Conservation (phyloP, 2,329 filamentous ascomycete species). For the Simplicillium aogashimaense region DNA sequence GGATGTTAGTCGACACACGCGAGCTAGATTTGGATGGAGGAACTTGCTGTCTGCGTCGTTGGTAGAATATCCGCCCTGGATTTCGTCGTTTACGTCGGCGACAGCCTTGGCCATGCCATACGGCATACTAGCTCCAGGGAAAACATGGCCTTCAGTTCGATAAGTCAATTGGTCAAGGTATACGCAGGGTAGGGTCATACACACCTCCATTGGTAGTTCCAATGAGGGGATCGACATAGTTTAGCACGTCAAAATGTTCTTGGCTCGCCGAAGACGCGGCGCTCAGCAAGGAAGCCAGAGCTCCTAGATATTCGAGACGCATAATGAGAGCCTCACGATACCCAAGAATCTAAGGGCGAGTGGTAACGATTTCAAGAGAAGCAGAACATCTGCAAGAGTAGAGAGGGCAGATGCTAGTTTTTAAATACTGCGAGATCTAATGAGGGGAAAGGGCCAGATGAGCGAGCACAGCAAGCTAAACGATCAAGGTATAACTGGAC, state of each 20-base stretch:
- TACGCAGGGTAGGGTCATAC: background rate
- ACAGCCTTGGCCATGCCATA: slow-evolving; percentile 20
- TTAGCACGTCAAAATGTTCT: background rate
- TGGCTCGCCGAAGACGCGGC: slow-evolving; percentile 1
- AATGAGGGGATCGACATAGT: background rate
- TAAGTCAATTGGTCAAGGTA: background rate
- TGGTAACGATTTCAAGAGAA: too few species aligned
- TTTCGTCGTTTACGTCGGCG: slow-evolving; percentile 15
- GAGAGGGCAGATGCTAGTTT: too few species aligned
- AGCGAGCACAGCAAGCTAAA: too few species aligned
- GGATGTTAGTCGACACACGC: background rate
- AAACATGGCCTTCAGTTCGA: slow-evolving; percentile 13
- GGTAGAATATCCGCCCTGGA: slow-evolving; percentile 15
- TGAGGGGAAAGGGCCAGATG: too few species aligned
- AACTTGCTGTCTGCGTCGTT: slow-evolving; percentile 13
- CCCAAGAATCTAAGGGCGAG: background rate
- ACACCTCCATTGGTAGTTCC: background rate
- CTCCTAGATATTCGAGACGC: background rate
- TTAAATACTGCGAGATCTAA: too few species aligned
- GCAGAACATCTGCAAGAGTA: too few species aligned
- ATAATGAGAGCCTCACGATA: background rate
- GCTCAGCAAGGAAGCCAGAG: background rate
- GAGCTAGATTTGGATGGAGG: background rate
- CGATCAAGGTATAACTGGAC: too few species aligned
- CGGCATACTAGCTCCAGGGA: slow-evolving; percentile 16